Conservation (phyloP, 116 monocot genomes). For the Cymodocea nodosa region DNA sequence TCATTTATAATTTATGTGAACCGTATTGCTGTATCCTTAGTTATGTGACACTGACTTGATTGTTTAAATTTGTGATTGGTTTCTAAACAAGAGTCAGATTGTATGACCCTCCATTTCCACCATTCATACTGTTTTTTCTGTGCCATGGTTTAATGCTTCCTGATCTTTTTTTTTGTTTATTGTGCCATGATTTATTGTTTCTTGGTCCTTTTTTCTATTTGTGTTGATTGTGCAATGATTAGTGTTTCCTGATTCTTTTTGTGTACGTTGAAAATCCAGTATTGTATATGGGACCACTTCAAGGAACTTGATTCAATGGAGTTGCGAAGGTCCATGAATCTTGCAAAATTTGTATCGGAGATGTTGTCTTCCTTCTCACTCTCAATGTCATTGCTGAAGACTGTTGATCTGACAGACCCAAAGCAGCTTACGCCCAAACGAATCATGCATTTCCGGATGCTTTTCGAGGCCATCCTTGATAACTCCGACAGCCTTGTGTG, state of each 20-base stretch:
- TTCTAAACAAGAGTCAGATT: too few relatives aligned
- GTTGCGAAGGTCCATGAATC: conserved; percentile 47
- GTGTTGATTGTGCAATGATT: neutral
- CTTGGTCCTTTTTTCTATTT: too few relatives aligned
- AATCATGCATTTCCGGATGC: conserved; percentile 71
- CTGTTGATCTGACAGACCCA: conserved; percentile 38
- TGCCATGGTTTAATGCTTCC: neutral
- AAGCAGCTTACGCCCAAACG: conserved; percentile 37
- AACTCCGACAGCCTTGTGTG: conserved; percentile 42
- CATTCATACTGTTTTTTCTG: too few relatives aligned
- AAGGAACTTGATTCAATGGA: conserved; percentile 83
- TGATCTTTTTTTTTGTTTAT: neutral
- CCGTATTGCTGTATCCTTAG: too few relatives aligned
- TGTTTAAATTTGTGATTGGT: too few relatives aligned
- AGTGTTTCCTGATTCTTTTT: neutral
- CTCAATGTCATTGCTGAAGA: conserved; percentile 56
- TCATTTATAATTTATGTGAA: too few relatives aligned
- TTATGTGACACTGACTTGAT: too few relatives aligned
- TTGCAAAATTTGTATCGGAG: conserved; percentile 67
- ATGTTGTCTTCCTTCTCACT: conserved; percentile 72
- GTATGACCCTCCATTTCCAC: too few relatives aligned
- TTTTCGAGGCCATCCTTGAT: conserved; percentile 57
- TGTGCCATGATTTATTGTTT: too few relatives aligned
- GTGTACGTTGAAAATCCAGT: conserved; percentile 22
- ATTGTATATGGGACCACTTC: conserved; percentile 94